Conservation (phyloP, 805 yeast species). For the Cyberlindnera bimundalis region DNA sequence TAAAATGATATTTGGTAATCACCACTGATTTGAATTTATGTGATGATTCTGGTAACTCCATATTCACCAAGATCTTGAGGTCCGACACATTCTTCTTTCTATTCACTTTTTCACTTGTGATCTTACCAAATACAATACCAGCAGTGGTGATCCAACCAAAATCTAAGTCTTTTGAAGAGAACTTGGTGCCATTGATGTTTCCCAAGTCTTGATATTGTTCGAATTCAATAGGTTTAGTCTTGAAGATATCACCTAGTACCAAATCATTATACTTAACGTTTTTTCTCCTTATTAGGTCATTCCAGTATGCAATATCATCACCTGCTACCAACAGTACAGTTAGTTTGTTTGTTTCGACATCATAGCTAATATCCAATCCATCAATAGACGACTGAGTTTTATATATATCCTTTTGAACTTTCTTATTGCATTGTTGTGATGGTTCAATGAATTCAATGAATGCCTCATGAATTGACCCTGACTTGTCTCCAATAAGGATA, state of each 20-base stretch:
- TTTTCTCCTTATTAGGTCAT: slow-evolving; percentile 16
- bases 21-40: slow-evolving; percentile 38
- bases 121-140: slow-evolving; percentile 43
- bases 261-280: slow-evolving; percentile 24
- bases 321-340: slow-evolving; percentile 26
- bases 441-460: slow-evolving; percentile 35
- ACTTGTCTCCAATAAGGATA: slow-evolving; percentile 45
- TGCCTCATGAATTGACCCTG: slow-evolving; percentile 48
- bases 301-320: slow-evolving; percentile 32
- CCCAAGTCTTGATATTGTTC: slow-evolving; percentile 37
- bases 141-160: slow-evolving; percentile 48
- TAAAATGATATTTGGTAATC: slow-evolving; percentile 52
- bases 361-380: slow-evolving; percentile 24
- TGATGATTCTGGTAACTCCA: slow-evolving; percentile 36
- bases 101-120: slow-evolving; percentile 22
- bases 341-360: slow-evolving; percentile 7
- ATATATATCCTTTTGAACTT: slow-evolving; percentile 38
- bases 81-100: slow-evolving; percentile 28
- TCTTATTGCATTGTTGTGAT: slow-evolving; percentile 40
- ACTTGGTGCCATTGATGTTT: slow-evolving; percentile 31
- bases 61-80: slow-evolving; percentile 37
- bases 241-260: slow-evolving; percentile 19
- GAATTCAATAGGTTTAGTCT: slow-evolving; percentile 31
- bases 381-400: slow-evolving; percentile 26
- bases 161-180: slow-evolving; percentile 23